Evolutionary conservation across 2,329 filamentous ascomycete species (phyloP).

Genomic region (Myriosclerotinia scirpicola): DNA sequence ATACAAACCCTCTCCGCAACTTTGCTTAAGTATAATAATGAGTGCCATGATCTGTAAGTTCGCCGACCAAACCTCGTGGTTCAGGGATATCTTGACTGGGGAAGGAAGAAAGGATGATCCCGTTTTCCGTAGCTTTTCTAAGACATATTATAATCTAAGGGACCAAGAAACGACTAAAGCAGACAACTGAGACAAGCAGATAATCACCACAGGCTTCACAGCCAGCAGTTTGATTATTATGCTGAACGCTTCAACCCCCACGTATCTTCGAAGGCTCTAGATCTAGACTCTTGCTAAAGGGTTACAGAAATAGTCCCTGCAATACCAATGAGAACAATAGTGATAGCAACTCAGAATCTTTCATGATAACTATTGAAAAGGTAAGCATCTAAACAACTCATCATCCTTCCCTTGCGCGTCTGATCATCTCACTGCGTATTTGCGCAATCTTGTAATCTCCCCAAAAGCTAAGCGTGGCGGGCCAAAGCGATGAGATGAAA

Average conservation of each 20-base stretch:
- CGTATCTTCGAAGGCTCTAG: neutral
- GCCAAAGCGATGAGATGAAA: constrained; percentile 14
- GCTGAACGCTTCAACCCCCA: constrained; percentile 7
- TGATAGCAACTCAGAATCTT: neutral
- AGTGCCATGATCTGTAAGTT: neutral
- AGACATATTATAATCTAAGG: constrained; percentile 15
- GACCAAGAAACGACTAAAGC: neutral
- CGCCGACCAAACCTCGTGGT: constrained; percentile 21
- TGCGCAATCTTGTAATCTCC: constrained; percentile 12
- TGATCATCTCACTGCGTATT: constrained; percentile 6
- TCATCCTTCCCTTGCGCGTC: neutral
- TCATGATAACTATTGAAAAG: neutral
- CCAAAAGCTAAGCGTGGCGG: constrained; percentile 9
- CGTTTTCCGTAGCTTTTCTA: constrained; percentile 4
- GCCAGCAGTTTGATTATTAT: neutral
- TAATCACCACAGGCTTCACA: neutral
- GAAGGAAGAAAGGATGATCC: constrained; percentile 7
- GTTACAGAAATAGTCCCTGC: neutral
- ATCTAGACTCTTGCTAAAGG: neutral
- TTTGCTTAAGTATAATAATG: neutral
- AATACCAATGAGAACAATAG: neutral
- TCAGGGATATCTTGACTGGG: constrained; percentile 15
- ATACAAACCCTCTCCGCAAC: neutral
- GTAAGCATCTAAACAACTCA: neutral
- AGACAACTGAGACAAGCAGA: neutral